A percentile compares a stretch with the other conserved stretches of the same genome.
Conservation (phyloP, 2,329 filamentous ascomycete species). For the Cordyceps militaris region DNA sequence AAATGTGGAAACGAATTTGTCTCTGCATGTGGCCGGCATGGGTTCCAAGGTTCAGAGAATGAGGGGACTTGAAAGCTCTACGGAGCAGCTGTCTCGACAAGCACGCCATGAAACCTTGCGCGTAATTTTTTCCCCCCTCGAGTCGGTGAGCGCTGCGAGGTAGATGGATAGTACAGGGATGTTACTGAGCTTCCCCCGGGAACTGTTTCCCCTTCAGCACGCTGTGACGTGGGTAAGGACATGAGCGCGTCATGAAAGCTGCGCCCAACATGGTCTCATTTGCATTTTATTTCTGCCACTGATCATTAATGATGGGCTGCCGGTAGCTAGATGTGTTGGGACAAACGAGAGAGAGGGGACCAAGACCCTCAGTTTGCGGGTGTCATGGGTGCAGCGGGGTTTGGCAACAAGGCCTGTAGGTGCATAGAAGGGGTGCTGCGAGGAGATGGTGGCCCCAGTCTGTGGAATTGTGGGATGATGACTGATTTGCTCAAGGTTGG, state of each 20-base stretch:
- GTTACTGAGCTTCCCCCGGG: background rate
- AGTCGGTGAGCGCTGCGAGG: constrained; percentile 2
- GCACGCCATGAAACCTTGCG: background rate
- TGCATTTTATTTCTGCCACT: too few species aligned
- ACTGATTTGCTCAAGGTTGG: too few species aligned
- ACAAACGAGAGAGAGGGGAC: background rate
- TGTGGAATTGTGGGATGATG: too few species aligned
- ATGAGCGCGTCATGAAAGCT: too few species aligned
- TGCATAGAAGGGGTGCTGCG: background rate
- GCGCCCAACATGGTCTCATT: too few species aligned
- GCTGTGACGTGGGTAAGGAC: background rate
- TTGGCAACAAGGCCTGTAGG: background rate
- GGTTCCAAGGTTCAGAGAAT: background rate
- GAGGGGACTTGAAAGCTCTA: background rate
- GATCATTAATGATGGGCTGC: too few species aligned
- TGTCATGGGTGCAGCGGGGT: background rate
- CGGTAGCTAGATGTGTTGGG: too few species aligned
- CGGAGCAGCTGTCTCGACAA: background rate
- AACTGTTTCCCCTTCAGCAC: background rate
- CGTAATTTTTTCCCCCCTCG: background rate
- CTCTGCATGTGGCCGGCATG: background rate
- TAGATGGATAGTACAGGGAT: background rate
- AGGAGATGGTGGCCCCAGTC: background rate
- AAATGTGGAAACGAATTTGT: background rate
- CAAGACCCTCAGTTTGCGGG: background rate